Percentiles rank a stretch among this genome's conserved stretches.
phyloP scores from a whole-genome alignment of 768 basidiomycete genomes.

The Leccinum variicolor region DNA sequence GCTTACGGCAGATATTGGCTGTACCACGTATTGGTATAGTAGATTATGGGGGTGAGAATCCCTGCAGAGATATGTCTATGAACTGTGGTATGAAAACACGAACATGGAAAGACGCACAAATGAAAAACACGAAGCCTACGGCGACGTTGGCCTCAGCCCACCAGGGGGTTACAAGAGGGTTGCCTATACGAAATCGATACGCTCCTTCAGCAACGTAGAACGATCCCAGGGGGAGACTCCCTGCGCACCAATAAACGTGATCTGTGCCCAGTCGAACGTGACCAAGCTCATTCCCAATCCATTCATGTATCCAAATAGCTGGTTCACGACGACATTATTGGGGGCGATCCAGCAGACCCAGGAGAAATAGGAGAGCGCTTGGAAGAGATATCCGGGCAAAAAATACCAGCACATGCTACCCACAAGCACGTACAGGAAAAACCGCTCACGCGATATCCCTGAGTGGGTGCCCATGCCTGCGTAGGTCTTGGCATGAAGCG shows the following conservation, averaged over 20 bases:
- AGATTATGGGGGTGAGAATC: slow-evolving; percentile 60
- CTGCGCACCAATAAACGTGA: slow-evolving; percentile 33
- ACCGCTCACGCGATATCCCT: slow-evolving; percentile 50
- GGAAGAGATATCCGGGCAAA: slow-evolving; percentile 73
- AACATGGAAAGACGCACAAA: slow-evolving; percentile 41
- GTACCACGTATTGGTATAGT: slow-evolving; percentile 67
- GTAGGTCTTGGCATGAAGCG: slow-evolving; percentile 57
- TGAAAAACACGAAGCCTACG: slow-evolving; percentile 62
- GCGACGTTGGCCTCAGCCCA: slow-evolving; percentile 76
- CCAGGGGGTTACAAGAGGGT: slow-evolving; percentile 76
- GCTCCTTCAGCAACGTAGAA: background rate
- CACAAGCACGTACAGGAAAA: slow-evolving; percentile 44
- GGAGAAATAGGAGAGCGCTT: slow-evolving; percentile 57
- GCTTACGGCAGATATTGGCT: slow-evolving; percentile 48
- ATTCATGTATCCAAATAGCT: slow-evolving; percentile 61
- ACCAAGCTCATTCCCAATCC: slow-evolving; percentile 68
- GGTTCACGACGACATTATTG: slow-evolving; percentile 64
- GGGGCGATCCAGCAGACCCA: slow-evolving; percentile 71
- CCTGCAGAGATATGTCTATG: slow-evolving; percentile 37
- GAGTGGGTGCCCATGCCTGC: slow-evolving; percentile 41
- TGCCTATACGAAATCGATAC: slow-evolving; percentile 11
- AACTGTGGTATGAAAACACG: slow-evolving; percentile 51
- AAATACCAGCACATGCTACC: slow-evolving; percentile 45
- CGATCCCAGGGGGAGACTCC: background rate
- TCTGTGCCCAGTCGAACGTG: slow-evolving; percentile 82